phyloP scores from a whole-genome alignment of 371 early-diverging fungal species.

The Mortierella sp. region DNA sequence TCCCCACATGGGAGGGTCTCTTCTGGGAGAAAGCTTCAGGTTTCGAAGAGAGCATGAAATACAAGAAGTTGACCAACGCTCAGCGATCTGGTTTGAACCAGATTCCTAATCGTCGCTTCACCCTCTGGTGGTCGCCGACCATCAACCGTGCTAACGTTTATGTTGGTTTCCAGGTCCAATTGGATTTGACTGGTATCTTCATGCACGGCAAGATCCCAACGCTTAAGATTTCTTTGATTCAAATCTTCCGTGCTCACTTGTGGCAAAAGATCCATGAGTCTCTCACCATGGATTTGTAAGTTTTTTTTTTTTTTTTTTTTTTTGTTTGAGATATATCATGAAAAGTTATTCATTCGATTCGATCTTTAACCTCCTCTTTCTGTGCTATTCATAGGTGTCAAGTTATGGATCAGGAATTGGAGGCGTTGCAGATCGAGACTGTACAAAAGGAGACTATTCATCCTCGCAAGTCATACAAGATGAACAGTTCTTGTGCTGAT shows the following conservation, averaged over 20 bases:
- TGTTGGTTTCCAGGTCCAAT: slow-evolving; percentile 99
- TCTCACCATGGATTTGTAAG: slow-evolving; percentile 85
- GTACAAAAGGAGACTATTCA: slow-evolving; percentile 99
- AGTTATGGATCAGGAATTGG: slow-evolving; percentile 97
- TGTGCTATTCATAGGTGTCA: slow-evolving; percentile 69
- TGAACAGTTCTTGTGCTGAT: slow-evolving; percentile 95
- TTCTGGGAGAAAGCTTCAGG: slow-evolving; percentile 96
- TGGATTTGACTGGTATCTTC: slow-evolving; percentile 99
- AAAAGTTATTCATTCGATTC: neutral
- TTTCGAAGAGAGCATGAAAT: slow-evolving; percentile 78
- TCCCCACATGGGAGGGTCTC: slow-evolving; percentile 98
- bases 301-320: slow-evolving; percentile 20
- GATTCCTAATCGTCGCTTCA: slow-evolving; percentile 99
- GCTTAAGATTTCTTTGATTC: slow-evolving; percentile 98
- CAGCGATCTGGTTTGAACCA: slow-evolving; percentile 98
- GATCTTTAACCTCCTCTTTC: slow-evolving; percentile 14
- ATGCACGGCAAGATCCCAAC: slow-evolving; percentile 99
- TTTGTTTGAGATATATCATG: neutral
- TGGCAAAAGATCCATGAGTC: slow-evolving; percentile 99
- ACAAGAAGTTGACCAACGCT: slow-evolving; percentile 99
- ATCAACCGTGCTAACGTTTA: slow-evolving; percentile 99
- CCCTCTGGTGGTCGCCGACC: slow-evolving; percentile 99
- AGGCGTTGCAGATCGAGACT: slow-evolving; percentile 97
- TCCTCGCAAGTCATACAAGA: slow-evolving; percentile 99
- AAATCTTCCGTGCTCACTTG: slow-evolving; percentile 99